Conservation (phyloP, 441 rosid species). For the Macaranga tanarius region DNA sequence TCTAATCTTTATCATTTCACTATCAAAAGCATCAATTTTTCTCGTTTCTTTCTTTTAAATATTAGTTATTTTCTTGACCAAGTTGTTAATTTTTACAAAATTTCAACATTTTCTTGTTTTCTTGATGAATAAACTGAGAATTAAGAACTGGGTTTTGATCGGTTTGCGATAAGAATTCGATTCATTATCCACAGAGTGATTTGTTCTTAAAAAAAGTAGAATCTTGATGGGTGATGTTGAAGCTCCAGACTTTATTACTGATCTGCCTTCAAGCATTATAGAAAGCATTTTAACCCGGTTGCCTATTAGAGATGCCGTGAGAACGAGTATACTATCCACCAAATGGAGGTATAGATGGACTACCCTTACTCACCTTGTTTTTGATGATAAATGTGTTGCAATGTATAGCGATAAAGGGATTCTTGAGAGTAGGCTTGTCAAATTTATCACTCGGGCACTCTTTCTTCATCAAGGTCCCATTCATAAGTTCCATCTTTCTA, state of each 20-base stretch:
- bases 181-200: not conserved
- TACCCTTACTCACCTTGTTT: slow-evolving; percentile 55
- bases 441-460: slow-evolving; percentile 62
- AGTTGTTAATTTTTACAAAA: not conserved
- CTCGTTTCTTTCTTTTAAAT: not conserved
- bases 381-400: slow-evolving; percentile 60
- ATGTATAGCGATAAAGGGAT: slow-evolving; percentile 32
- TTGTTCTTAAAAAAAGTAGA: too few relatives aligned
- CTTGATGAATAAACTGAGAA: not conserved
- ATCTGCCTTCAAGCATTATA: slow-evolving; percentile 65
- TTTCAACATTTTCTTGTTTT: not conserved
- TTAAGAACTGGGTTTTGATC: slow-evolving; percentile 7
- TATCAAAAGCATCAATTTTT: not conserved
- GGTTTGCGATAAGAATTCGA: slow-evolving; percentile 12
- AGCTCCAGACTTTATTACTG: slow-evolving; percentile 48
- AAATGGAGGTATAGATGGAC: slow-evolving; percentile 90
- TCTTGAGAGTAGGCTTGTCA: slow-evolving; percentile 50
- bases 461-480: slow-evolving; percentile 92
- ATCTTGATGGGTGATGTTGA: slow-evolving; percentile 53
- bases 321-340: slow-evolving; percentile 67
- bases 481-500: slow-evolving; percentile 79
- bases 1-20: not conserved
- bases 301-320: slow-evolving; percentile 70
- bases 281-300: slow-evolving; percentile 68
- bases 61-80: not conserved